A percentile compares a stretch with the other conserved stretches of the same genome.
These are phyloP conservation scores for Exophiala bonariae DNA, from an alignment of 2,329 filamentous ascomycete species.

Conservation along the genomic window DNA sequence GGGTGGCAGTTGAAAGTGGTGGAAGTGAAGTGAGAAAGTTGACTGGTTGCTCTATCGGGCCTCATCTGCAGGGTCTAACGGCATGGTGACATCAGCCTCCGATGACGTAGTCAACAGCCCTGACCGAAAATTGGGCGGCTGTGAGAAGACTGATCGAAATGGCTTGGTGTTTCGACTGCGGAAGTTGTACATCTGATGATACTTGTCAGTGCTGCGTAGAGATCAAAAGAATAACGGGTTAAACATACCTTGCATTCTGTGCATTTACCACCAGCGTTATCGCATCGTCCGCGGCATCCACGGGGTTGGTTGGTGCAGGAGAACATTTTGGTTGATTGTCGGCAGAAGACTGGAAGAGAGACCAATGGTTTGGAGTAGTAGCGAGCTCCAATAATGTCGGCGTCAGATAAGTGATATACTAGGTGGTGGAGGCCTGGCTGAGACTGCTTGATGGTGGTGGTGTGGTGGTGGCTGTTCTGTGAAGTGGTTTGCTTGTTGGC, in stretches of 20 bases:
- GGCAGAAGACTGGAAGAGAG: too few relatives aligned
- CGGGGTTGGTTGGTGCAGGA: slow-evolving; percentile 50
- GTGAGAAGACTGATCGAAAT: slow-evolving; percentile 41
- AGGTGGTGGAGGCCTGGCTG: too few relatives aligned
- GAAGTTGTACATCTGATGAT: slow-evolving; percentile 27
- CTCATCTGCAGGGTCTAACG: slow-evolving; percentile 19
- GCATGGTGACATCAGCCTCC: slow-evolving; percentile 24
- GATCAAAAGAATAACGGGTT: too few relatives aligned
- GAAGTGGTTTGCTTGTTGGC: too few relatives aligned
- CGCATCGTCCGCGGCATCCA: slow-evolving; percentile 48
- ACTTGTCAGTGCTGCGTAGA: too few relatives aligned
- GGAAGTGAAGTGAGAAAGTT: not conserved
- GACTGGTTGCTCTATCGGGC: slow-evolving; percentile 9
- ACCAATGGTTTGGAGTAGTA: not conserved
- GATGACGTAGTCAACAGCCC: slow-evolving; percentile 32
- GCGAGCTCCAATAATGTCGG: too few relatives aligned
- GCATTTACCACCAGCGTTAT: slow-evolving; percentile 44
- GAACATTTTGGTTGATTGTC: slow-evolving; percentile 40
- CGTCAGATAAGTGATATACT: too few relatives aligned
- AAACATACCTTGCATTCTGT: slow-evolving; percentile 44
- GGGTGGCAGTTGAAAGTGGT: not conserved
- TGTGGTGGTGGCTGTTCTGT: too few relatives aligned
- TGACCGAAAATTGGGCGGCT: slow-evolving; percentile 39
- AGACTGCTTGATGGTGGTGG: too few relatives aligned
- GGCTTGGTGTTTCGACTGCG: slow-evolving; percentile 36